phyloP scores from a whole-genome alignment of 768 basidiomycete species.

The Pleurotus giganteus region DNA sequence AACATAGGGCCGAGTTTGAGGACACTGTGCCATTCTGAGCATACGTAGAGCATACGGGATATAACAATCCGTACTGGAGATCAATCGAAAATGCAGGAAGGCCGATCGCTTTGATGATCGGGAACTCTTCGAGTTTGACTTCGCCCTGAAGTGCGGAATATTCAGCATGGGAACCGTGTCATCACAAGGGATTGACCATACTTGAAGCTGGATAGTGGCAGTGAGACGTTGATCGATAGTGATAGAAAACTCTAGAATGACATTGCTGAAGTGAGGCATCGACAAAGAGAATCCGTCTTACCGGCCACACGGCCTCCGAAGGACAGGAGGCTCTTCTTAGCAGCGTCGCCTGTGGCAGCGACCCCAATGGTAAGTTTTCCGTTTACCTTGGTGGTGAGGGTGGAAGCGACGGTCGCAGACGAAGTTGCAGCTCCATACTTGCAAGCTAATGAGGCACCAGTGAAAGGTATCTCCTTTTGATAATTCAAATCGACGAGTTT shows the following conservation, averaged over 20 bases:
- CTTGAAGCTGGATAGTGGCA: not conserved
- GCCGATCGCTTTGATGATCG: not conserved
- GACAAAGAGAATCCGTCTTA: not conserved
- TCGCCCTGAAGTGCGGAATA: not conserved
- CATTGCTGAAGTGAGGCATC: not conserved
- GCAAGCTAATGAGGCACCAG: not conserved
- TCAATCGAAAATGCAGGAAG: not conserved
- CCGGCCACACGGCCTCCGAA: not conserved
- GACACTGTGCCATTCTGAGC: not conserved
- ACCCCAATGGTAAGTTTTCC: conserved; percentile 2
- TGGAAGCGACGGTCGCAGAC: not conserved
- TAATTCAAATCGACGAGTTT: not conserved
- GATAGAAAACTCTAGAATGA: not conserved
- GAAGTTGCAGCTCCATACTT: not conserved
- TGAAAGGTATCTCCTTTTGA: not conserved
- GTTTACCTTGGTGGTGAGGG: not conserved
- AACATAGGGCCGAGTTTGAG: conserved; percentile 5
- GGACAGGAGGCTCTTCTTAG: not conserved
- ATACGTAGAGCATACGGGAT: not conserved
- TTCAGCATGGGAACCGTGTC: not conserved
- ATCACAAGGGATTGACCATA: not conserved
- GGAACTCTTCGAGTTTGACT: not conserved
- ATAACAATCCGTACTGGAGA: conserved; percentile 2
- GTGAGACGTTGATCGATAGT: not conserved
- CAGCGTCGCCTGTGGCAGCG: not conserved